Conservation (phyloP, 2,329 filamentous ascomycete genomes). For the Diaporthe citrichinensis region DNA sequence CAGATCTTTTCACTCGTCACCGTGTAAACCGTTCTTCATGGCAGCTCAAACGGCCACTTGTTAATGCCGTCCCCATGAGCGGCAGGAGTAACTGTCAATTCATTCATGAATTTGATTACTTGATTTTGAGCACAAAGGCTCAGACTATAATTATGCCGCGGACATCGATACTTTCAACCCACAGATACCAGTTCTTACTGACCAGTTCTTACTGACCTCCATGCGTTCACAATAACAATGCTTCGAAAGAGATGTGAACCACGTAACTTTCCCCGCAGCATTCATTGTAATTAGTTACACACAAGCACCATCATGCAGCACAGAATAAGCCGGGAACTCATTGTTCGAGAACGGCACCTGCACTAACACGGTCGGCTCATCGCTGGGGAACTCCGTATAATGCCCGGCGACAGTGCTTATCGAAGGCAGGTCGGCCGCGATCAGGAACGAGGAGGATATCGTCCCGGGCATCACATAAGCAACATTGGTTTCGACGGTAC, state of each 20-base stretch:
- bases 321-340: slow-evolving; percentile 46
- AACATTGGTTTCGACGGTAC: slow-evolving; percentile 41
- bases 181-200: neutral
- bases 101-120: neutral
- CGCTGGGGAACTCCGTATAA: slow-evolving; percentile 52
- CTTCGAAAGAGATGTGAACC: neutral
- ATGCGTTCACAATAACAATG: no score
- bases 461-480: slow-evolving; percentile 52
- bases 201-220: neutral
- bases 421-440: slow-evolving; percentile 49
- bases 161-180: neutral
- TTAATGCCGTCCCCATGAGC: neutral
- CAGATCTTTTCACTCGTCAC: neutral
- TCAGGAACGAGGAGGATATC: slow-evolving; percentile 49
- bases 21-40: neutral
- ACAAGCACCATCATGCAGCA: slow-evolving; percentile 51
- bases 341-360: slow-evolving; percentile 50
- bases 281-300: neutral
- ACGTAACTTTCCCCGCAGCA: no score
- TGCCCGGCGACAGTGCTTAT: slow-evolving; percentile 49
- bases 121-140: neutral
- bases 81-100: neutral
- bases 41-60: neutral
- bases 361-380: slow-evolving; percentile 51
- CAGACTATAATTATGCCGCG: neutral